Evolutionary conservation across 768 basidiomycete species (phyloP).

Genomic region (Auricularia heimuer): DNA sequence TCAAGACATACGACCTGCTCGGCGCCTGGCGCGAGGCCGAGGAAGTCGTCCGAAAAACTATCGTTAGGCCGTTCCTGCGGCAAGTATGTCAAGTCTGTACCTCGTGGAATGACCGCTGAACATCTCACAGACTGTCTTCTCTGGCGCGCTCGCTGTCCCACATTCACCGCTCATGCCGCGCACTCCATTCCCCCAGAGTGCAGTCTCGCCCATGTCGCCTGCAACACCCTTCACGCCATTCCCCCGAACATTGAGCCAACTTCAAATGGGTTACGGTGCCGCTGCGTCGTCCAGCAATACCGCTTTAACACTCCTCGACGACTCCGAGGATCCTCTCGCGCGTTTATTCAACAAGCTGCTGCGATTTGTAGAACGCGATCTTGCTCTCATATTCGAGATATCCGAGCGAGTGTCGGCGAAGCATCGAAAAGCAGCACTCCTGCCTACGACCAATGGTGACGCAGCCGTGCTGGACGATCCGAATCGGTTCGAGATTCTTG

Average conservation of each 20-base stretch:
- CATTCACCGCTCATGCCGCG: slow-evolving; percentile 69
- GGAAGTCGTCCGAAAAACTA: slow-evolving; percentile 63
- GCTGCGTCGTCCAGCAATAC: slow-evolving; percentile 17
- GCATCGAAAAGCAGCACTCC: slow-evolving; percentile 13
- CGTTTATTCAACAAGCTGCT: slow-evolving; percentile 75
- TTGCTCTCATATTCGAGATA: slow-evolving; percentile 63
- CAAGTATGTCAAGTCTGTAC: slow-evolving; percentile 38
- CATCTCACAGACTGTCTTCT: slow-evolving; percentile 54
- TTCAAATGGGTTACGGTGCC: slow-evolving; percentile 14
- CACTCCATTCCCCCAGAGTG: slow-evolving; percentile 48
- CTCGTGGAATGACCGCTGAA: slow-evolving; percentile 5
- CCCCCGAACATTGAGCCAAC: slow-evolving; percentile 28
- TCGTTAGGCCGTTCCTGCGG: slow-evolving; percentile 67
- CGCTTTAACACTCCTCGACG: slow-evolving; percentile 50
- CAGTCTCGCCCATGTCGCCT: slow-evolving; percentile 44
- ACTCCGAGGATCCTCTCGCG: slow-evolving; percentile 57
- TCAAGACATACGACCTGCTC: slow-evolving; percentile 70
- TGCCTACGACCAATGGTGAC: slow-evolving; percentile 8
- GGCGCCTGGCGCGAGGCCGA: slow-evolving; percentile 83
- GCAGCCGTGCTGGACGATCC: slow-evolving; percentile 6
- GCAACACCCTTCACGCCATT: slow-evolving; percentile 44
- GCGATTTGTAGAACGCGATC: slow-evolving; percentile 67
- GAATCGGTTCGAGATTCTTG: slow-evolving; percentile 70
- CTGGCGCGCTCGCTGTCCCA: slow-evolving; percentile 55
- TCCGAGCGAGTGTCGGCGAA: slow-evolving; percentile 59